phyloP scores from a whole-genome alignment of 2,329 filamentous ascomycete genomes.

The Ophioceras dolichostomum region DNA sequence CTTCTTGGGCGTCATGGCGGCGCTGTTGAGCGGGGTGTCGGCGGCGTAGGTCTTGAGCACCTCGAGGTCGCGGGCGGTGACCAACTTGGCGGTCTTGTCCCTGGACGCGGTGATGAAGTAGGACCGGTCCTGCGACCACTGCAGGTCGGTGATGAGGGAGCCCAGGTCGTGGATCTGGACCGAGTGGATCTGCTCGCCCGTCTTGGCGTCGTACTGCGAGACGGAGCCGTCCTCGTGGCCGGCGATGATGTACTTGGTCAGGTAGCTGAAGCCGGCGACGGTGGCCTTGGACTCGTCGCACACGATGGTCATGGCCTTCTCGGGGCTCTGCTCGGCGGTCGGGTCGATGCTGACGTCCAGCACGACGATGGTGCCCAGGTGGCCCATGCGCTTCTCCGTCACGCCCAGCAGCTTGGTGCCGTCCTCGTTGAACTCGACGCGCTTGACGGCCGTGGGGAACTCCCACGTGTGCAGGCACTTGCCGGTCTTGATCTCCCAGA shows the following conservation, averaged over 20 bases:
- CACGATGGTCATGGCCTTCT: constrained; percentile 75
- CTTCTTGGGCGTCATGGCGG: constrained; percentile 87
- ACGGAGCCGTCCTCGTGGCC: constrained; percentile 94
- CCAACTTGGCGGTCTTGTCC: constrained; percentile 93
- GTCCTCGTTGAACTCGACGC: constrained; percentile 94
- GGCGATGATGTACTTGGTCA: constrained; percentile 92
- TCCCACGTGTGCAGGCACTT: constrained; percentile 96
- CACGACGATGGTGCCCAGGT: constrained; percentile 86
- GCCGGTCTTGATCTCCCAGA: constrained; percentile 93
- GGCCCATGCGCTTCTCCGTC: constrained; percentile 97
- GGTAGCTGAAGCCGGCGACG: constrained; percentile 91
- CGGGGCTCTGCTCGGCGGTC: constrained; percentile 71
- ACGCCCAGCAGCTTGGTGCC: constrained; percentile 83
- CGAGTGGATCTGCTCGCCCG: constrained; percentile 93
- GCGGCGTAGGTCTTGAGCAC: constrained; percentile 85
- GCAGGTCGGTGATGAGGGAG: constrained; percentile 76
- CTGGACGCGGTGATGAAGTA: constrained; percentile 98
- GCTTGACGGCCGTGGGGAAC: constrained; percentile 92
- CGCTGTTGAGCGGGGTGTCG: constrained; percentile 95
- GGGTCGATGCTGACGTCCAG: constrained; percentile 79
- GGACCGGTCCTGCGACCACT: constrained; percentile 87
- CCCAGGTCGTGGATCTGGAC: constrained; percentile 84
- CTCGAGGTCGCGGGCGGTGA: constrained; percentile 75
- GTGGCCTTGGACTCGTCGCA: constrained; percentile 96
- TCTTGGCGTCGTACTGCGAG: constrained; percentile 91